Evolutionary conservation across 305 asterid species (phyloP).

Genomic region (Fraxinus ornus): DNA sequence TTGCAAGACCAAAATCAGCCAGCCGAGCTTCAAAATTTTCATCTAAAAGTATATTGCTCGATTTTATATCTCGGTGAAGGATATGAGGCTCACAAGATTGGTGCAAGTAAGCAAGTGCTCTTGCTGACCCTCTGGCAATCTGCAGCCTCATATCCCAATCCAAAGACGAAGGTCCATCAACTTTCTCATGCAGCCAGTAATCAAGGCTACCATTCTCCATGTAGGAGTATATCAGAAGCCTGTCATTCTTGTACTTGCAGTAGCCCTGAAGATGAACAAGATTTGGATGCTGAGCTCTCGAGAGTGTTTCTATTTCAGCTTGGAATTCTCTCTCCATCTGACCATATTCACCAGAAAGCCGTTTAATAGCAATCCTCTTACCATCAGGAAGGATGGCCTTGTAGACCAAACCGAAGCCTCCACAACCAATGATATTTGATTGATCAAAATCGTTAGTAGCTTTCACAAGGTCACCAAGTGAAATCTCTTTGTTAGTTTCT

Average conservation of each 20-base stretch:
- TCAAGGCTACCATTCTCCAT: conserved; percentile 73
- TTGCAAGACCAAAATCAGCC: conserved; percentile 70
- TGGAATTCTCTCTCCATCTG: conserved; percentile 66
- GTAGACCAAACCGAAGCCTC: conserved; percentile 67
- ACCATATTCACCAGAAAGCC: conserved; percentile 54
- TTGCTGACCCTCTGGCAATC: conserved; percentile 51
- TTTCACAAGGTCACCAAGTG: conserved; percentile 50
- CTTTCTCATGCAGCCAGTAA: conserved; percentile 54
- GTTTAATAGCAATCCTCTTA: conserved; percentile 58
- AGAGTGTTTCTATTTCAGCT: conserved; percentile 62
- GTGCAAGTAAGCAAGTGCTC: conserved; percentile 64
- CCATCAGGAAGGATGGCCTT: conserved; percentile 56
- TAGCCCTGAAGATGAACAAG: conserved; percentile 65
- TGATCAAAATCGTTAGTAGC: conserved; percentile 58
- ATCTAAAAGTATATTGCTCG: conserved; percentile 60
- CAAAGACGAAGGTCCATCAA: conserved; percentile 43
- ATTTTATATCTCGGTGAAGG: conserved; percentile 67
- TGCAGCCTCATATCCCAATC: conserved; percentile 49
- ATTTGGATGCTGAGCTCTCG: conserved; percentile 61
- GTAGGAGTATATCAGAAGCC: conserved; percentile 57
- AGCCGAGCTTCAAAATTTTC: conserved; percentile 52
- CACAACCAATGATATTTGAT: conserved; percentile 63
- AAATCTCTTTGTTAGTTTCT: conserved; percentile 37
- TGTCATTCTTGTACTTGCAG: conserved; percentile 55
- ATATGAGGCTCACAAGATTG: conserved; percentile 58